Evolutionary conservation across 331 rosid species (phyloP), one percentile per base, ranked within the genome.

Genomic region (Arachis monticola): DNA sequence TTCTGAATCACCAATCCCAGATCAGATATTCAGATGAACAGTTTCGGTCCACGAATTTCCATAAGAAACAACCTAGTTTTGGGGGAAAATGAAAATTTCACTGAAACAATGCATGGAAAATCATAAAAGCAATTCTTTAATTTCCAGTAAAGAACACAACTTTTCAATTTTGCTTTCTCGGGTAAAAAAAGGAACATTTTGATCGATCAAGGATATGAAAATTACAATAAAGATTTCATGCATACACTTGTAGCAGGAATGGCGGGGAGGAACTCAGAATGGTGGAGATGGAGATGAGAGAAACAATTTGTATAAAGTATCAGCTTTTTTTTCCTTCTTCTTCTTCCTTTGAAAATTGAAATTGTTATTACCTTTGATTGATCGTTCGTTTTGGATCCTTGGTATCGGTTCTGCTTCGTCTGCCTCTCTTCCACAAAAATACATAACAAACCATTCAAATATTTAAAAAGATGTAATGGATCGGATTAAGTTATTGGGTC

Each of bases 1-100:
- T 69, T 17, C 31, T 74, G 35, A 8, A 51, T 63, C 51, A 74
- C 30, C 65, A 48, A 41, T 74, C 41, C 1, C 73, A 56, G 66
- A 78, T 80, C 60, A 73, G 46, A 70, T 65, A 70, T 53, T 30
- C 17, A 22, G 8, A 59, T 40, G 47, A 65, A 65, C 65, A 71
- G 50, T 14, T 35, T 47, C 35, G 44, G 31, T 30, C 41, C 56
- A 51, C 1, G 14, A 3, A 4, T 51, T 51, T 51, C 56, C 4
- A 6, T 55, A 10, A 2, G 5, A 30, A 40, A 27, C 64, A 14
- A 13, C 64, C 10, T 22, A 35, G 40, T 35, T 35, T 48, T 11
- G n/a, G 22, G 48, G 62, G 40, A 32, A 17, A 73, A 45, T 14
- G 13, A 47, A 63, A 81, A 44, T 8, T 48, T 67, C 14, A 27